Conservation (phyloP, 495 filamentous ascomycete species). For the Lentithecium fluviatile region DNA sequence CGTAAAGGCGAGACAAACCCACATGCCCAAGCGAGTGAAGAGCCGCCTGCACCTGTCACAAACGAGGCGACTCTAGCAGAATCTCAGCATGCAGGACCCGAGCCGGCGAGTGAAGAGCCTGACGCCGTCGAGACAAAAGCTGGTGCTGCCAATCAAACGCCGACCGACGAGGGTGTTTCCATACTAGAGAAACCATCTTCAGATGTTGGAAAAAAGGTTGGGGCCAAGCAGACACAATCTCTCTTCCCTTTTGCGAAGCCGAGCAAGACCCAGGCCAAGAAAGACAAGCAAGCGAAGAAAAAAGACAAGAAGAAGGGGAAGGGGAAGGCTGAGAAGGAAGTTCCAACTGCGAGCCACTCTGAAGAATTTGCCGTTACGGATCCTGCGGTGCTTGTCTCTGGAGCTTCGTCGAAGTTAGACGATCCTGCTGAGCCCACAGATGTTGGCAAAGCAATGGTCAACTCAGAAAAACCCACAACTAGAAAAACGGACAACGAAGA, state of each 20-base stretch:
- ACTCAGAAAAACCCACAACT: no score
- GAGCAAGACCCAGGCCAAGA: conserved; percentile 14
- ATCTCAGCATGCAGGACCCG: neutral
- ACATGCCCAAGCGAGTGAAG: neutral
- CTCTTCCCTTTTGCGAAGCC: conserved; percentile 24
- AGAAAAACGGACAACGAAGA: no score
- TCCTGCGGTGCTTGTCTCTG: neutral
- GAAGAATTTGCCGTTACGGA: neutral
- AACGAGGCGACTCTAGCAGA: no score
- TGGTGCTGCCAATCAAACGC: neutral
- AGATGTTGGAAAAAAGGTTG: conserved; percentile 11
- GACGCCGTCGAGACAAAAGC: neutral
- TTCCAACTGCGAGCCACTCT: neutral
- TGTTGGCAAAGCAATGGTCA: no score
- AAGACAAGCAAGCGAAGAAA: conserved; percentile 19
- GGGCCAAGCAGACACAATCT: conserved; percentile 26
- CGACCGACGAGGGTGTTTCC: neutral
- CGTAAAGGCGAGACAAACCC: neutral
- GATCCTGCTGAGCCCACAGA: no score
- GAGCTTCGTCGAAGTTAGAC: no score
- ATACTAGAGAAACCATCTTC: neutral
- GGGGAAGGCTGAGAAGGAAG: neutral
- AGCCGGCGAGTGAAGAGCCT: neutral
- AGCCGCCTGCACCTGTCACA: neutral
- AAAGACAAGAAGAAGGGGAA: conserved; percentile 26